Conservation (phyloP, 192 early-diverging fungal genomes). For the Podila clonocystis region DNA sequence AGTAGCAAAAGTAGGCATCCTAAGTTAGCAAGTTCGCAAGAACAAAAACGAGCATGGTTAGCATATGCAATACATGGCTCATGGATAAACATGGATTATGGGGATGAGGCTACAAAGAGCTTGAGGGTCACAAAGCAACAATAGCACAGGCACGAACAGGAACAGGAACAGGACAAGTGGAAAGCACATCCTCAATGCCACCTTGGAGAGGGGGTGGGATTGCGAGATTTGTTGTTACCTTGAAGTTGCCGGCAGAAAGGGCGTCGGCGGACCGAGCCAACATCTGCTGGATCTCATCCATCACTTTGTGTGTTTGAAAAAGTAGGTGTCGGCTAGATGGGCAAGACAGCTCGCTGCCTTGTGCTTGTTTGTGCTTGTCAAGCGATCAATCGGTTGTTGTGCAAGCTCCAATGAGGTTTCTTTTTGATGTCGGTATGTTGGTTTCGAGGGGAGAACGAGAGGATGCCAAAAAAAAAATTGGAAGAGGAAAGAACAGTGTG, state of each 20-base stretch:
- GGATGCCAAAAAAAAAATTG: too few species aligned
- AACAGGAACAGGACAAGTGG: not conserved
- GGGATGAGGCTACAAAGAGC: not conserved
- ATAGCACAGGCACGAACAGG: not conserved
- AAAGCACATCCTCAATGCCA: not conserved
- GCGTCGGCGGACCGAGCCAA: slow-evolving; percentile 50
- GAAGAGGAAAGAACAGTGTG: too few species aligned
- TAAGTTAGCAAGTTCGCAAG: slow-evolving; percentile 12
- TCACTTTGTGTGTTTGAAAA: slow-evolving; percentile 7
- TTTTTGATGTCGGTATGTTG: too few species aligned
- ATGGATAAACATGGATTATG: not conserved
- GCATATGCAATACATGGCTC: not conserved
- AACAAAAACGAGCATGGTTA: not conserved
- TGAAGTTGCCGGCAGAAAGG: slow-evolving; percentile 54
- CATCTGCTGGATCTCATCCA: slow-evolving; percentile 55
- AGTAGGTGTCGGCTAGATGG: not conserved
- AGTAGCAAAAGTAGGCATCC: slow-evolving; percentile 65
- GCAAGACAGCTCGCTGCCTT: slow-evolving; percentile 1
- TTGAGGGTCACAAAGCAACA: too few species aligned
- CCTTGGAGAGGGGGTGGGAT: too few species aligned
- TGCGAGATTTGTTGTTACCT: slow-evolving; percentile 36
- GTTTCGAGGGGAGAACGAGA: too few species aligned
- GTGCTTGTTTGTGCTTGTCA: not conserved
- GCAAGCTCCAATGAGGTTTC: not conserved
- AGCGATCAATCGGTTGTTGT: not conserved